Evolutionary conservation across 176 grass and related monocot species (phyloP), one percentile per base, ranked within the genome.

Genomic region (Avena sativa): DNA sequence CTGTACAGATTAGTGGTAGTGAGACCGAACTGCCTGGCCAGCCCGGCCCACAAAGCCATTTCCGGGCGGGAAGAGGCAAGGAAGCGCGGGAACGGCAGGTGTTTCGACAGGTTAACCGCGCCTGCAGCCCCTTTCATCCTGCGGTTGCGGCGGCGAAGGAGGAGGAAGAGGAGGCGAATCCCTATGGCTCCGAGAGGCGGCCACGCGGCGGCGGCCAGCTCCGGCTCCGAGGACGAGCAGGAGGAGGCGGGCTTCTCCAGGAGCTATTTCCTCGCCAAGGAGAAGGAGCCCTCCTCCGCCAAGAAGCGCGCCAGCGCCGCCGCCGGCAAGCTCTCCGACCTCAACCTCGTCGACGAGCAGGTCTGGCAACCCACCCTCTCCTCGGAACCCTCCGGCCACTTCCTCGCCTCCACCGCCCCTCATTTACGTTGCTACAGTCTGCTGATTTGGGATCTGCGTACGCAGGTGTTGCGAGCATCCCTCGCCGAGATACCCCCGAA

Each of bases 211-310:
- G 79, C 63, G 13, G 78, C 78, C 11, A 81, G 73, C 52, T 84
- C 91, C 34, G 79, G 81, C 3, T 79, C 80, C 0, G 85, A 93
- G 49, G 95, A 90, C 2, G 93, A 93, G 19, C 84, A 92, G 1
- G 94, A 96, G 74, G 73, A 76, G 73, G 73, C 85, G 4, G 89
- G 77, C 12, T 94, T 94, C 66, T 98, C 97, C 13, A 94, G 97
- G 81, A 98, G 90, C 71, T 98, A 98, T 67, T 98, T 98, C 80
- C 87, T 98, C 20, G 94, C 97, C 70, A 98, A 94, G 90, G 97
- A 98, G 91, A 87, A 91, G 82, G 78, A 91, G 71, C 86, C 92
- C 58, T 83, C 89, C 46, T 96, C 93, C 0, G 76, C 58, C 61
- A 98, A 94, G 85, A 93, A 89, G 89, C 88, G 88, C 2, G 76